A percentile compares a stretch with the other conserved stretches of the same genome.
phyloP scores from a whole-genome alignment of 108 stramenopile genomes.

The Nannochloropsis gaditana region DNA sequence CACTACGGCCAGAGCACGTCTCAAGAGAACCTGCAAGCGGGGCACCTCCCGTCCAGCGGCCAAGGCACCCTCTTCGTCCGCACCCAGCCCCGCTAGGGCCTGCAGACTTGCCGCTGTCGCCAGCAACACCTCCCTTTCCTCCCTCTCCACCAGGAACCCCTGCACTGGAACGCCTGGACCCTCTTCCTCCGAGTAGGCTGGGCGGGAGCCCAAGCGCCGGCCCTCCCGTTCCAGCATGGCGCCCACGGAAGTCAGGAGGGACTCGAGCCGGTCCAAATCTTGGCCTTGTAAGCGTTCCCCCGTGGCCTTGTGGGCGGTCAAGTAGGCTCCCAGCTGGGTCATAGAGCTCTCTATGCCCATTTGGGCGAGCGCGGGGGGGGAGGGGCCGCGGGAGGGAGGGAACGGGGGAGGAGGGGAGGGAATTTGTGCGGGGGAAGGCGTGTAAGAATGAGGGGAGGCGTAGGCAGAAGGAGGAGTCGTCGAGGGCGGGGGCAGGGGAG shows the following conservation, averaged over 20 bases:
- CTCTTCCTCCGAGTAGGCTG: not conserved
- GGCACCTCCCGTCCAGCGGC: not conserved
- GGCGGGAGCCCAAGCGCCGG: not conserved
- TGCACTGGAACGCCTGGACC: not conserved
- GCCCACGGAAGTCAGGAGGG: not conserved
- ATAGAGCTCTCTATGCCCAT: not conserved
- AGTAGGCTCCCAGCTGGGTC: not conserved
- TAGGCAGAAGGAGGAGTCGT: not conserved
- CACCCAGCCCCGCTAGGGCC: not conserved
- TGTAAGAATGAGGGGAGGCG: not conserved
- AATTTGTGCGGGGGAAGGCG: not conserved
- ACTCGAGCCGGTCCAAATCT: not conserved
- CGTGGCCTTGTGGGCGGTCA: not conserved
- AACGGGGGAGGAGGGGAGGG: not conserved
- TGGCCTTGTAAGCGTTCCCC: not conserved
- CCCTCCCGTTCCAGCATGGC: not conserved
- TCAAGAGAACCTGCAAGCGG: not conserved
- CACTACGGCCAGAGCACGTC: not conserved
- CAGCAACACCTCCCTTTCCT: conserved; percentile 13
- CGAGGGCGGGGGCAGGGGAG: not conserved
- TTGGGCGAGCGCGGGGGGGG: conserved; percentile 7
- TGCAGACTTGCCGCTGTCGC: not conserved
- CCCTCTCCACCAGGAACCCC: not conserved
- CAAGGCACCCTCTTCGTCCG: not conserved
- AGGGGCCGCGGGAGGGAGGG: not conserved